These are phyloP conservation scores for Posidonia oceanica DNA, from an alignment of 116 monocot species.

Conservation along the genomic window DNA sequence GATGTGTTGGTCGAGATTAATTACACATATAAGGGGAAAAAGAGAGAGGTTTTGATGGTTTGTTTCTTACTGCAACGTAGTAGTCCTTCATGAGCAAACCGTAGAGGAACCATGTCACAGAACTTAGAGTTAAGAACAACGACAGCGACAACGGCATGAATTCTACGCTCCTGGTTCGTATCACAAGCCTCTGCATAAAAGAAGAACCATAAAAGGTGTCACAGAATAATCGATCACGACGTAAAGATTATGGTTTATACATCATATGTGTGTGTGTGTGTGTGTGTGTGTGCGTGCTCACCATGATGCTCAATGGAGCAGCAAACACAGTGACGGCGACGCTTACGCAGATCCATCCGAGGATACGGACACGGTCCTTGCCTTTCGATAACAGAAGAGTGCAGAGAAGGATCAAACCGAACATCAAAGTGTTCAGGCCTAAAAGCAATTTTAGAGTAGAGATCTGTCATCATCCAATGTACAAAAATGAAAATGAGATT, in stretches of 20 bases:
- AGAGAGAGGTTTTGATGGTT: not conserved
- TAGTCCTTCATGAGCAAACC: constrained; percentile 20
- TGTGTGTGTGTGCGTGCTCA: not conserved
- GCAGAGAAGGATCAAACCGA: constrained; percentile 4
- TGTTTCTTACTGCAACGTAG: constrained; percentile 18
- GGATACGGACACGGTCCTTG: not conserved
- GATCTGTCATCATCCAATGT: constrained; percentile 3
- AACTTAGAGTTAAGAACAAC: constrained; percentile 26
- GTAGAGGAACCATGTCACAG: constrained; percentile 27
- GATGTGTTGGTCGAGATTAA: not conserved
- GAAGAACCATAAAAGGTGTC: not conserved
- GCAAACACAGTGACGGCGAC: constrained; percentile 17
- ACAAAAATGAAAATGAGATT: too few relatives aligned
- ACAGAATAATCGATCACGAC: too few relatives aligned
- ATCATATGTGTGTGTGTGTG: not conserved
- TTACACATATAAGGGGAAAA: too few relatives aligned
- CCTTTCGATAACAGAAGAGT: not conserved
- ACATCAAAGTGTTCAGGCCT: constrained; percentile 1
- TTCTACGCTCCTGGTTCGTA: constrained; percentile 32
- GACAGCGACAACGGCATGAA: constrained; percentile 33
- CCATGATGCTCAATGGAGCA: constrained; percentile 17
- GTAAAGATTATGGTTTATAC: too few relatives aligned
- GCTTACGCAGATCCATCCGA: constrained; percentile 14
- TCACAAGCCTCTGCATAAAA: constrained; percentile 24
- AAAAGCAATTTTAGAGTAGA: constrained; percentile 1